Conservation (phyloP, 176 grass and related monocot genomes). For the Panicum miliaceum region DNA sequence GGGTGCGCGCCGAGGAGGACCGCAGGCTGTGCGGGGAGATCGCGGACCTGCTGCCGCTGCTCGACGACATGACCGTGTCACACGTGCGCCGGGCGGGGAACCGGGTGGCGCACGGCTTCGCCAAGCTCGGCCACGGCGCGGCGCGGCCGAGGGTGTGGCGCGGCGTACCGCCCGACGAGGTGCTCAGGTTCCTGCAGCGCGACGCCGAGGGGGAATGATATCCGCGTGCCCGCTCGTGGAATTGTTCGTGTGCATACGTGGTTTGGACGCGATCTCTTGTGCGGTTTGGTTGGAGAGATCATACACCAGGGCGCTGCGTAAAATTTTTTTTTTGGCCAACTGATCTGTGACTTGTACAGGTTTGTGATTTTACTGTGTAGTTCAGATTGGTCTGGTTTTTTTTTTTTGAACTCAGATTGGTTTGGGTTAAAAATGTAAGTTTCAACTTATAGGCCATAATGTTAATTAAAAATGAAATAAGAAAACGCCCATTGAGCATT, state of each 20-base stretch:
- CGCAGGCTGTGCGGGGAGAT: constrained; percentile 48
- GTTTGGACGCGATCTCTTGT: neutral
- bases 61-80: constrained; percentile 46
- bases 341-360: neutral
- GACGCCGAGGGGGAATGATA: constrained; percentile 35
- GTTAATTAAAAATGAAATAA: no score
- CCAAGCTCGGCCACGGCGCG: constrained; percentile 50
- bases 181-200: constrained; percentile 35
- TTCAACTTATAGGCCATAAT: no score
- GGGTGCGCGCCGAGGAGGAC: constrained; percentile 37
- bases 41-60: constrained; percentile 26
- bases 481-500: no score
- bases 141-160: constrained; percentile 49
- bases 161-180: constrained; percentile 53
- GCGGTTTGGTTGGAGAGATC: constrained; percentile 6
- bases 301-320: no score
- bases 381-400: no score
- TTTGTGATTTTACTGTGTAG: neutral
- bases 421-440: no score
- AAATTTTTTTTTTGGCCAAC: no score
- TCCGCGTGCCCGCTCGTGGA: neutral
- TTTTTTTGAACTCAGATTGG: no score
- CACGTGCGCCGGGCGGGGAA: constrained; percentile 66
- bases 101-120: constrained; percentile 64
- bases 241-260: neutral